Evolutionary conservation across 768 basidiomycete genomes (phyloP), one percentile per base, ranked within the genome.

Genomic region (Paxillus ammoniavirescens): DNA sequence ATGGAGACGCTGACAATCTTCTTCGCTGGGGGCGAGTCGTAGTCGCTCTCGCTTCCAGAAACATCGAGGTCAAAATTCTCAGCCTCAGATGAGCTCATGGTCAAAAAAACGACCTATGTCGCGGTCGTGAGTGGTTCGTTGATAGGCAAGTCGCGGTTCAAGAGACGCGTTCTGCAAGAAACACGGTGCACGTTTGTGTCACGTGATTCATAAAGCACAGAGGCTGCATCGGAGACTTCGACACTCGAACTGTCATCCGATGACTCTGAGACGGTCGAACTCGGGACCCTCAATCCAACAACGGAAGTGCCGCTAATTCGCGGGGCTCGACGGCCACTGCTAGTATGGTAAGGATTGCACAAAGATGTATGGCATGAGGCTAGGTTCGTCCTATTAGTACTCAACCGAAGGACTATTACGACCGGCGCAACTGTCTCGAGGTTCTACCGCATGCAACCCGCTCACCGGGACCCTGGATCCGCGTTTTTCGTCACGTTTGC

Each of bases 71-170:
- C 81, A 47, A 85, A 90, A 59, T 77, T 81, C 70, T 91, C 89
- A 47, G 70, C 80, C 65, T 86, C 87, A 10, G 87, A 87, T 50
- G 86, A 87, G 70, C 83, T 87, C 89, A 91, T 90, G 50, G 58
- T 66, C 47, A 46, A 48, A 55, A 55, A 4, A 54, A 58, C 63
- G 57, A 53, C 62, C 46, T 41, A 40, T 15, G 48, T 38, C 33
- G 57, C 13, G 35, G n/a, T 40, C 38, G n/a, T 17, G 38, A 17
- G 38, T 18, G 15, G n/a, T 40, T 40, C 5, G 38, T 40, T 40
- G 38, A 40, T 17, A 40, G 38, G 38, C 9, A 40, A 40, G 38
- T 40, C 17, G 12, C 35, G 35, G 17, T n/a, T 9, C 17, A 8
- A n/a, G 33, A 15, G 35, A 36, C 46, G 46, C 46, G 46, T 33